These are phyloP conservation scores for Cenococcum geophilum DNA, from an alignment of 495 filamentous ascomycete genomes.

Conservation along the genomic window DNA sequence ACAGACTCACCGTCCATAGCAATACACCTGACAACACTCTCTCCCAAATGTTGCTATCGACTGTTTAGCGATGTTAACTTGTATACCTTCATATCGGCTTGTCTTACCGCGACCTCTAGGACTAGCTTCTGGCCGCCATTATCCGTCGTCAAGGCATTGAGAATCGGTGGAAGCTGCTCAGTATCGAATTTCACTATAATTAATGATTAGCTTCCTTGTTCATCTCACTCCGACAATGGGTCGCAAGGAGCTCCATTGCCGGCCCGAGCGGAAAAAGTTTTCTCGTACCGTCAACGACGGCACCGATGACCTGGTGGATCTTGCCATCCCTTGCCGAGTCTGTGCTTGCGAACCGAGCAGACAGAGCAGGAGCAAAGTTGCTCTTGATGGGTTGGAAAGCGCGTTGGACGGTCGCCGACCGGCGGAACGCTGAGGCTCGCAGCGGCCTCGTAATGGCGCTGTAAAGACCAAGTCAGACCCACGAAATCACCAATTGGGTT, in stretches of 20 bases:
- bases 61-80: conserved; percentile 39
- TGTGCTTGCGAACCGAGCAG: conserved; percentile 37
- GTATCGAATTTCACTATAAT: conserved; percentile 84
- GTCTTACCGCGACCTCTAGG: conserved; percentile 90
- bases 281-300: conserved; percentile 66
- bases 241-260: conserved; percentile 15
- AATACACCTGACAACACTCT: conserved; percentile 99
- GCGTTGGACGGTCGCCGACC: conserved; percentile 27
- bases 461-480: conserved; percentile 24
- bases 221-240: conserved; percentile 17
- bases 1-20: conserved; percentile 85
- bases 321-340: conserved; percentile 37
- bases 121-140: conserved; percentile 93
- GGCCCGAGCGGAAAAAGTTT: conserved; percentile 28
- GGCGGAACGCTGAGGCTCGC: conserved; percentile 25
- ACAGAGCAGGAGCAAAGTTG: conserved; percentile 34
- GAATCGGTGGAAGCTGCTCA: conserved; percentile 90
- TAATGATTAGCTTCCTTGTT: conserved; percentile 41
- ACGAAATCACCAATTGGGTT: conserved; percentile 28
- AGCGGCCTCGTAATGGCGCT: conserved; percentile 40
- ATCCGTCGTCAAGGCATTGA: conserved; percentile 87
- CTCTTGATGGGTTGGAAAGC: conserved; percentile 38
- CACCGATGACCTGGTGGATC: conserved; percentile 53
- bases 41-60: conserved; percentile 93
- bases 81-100: conserved; percentile 17